A percentile compares a stretch with the other conserved stretches of the same genome.
Evolutionary conservation across 768 basidiomycete species (phyloP).

Genomic region (Tylopilus felleus): DNA sequence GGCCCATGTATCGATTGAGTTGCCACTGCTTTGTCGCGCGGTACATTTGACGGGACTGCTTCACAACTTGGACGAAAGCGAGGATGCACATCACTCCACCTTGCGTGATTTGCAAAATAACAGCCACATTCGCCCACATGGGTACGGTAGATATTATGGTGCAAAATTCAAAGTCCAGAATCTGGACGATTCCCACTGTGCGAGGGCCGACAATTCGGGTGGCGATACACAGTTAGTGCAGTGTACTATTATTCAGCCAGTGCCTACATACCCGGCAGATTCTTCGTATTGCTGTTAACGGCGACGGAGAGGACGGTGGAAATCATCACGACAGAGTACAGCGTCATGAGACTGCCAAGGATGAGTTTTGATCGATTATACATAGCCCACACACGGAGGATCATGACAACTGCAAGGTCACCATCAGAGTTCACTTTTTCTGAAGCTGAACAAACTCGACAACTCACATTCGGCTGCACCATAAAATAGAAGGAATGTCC

Average conservation of each 20-base stretch:
- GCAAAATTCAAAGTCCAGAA: not conserved
- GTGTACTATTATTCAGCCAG: not conserved
- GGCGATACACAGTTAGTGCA: not conserved
- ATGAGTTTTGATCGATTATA: conserved; percentile 1
- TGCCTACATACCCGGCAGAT: not conserved
- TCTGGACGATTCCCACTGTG: not conserved
- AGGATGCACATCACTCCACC: not conserved
- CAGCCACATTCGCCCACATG: not conserved
- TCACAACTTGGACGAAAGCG: not conserved
- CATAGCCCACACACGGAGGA: conserved; percentile 1
- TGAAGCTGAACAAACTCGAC: no score
- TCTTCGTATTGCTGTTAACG: not conserved
- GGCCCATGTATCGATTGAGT: not conserved
- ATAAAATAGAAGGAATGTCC: conserved; percentile 1
- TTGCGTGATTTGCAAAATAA: not conserved
- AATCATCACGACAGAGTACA: not conserved
- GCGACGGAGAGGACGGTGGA: not conserved
- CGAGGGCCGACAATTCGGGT: not conserved
- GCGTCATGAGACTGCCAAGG: not conserved
- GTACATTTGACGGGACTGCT: not conserved
- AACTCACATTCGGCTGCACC: conserved; percentile 8
- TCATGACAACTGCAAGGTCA: not conserved
- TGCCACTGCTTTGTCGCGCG: not conserved
- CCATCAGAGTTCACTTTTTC: not conserved
- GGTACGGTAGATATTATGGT: no score